Evolutionary conservation across 495 filamentous ascomycete genomes (phyloP), one percentile per base, ranked within the genome.

Genomic region (Xylaria castorea): DNA sequence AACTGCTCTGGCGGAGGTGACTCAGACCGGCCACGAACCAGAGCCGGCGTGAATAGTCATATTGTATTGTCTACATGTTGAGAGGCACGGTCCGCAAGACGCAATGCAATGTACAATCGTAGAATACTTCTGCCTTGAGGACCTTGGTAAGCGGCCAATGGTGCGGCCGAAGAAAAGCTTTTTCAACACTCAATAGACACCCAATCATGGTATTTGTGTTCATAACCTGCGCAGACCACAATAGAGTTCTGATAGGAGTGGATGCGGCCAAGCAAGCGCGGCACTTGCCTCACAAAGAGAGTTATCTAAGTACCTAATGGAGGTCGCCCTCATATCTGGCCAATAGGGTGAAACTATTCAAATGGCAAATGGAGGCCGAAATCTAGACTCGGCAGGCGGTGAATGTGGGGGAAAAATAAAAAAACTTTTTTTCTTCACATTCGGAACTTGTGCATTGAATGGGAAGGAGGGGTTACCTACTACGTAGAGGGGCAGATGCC

Each of bases 401-500:
- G 50, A 72, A 72, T 42, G 70, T 72, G 70, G 68, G 73, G 76
- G 75, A 70, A 30, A n/a, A 65, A 57, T 50, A 71, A 70, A 51
- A 53, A 67, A 68, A 34, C 55, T 36, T 61, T 73, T 73, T 73
- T 71, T 61, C 46, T 60, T 48, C 34, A 46, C 30, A 36, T 70
- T 62, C 53, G 25, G 22, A 34, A 74, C 68, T 68, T 71, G 74
- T 76, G 72, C 71, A 75, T 73, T 76, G 75, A 78, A 76, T 71
- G 71, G 77, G 74, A 78, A 79, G 74, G 77, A 76, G 76, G 77
- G 77, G 76, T 75, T 69, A n/a, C n/a, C n/a, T n/a, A 71, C 73
- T 69, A 42, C 38, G 38, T 42, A 72, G 78, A 76, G 74, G 78
- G 74, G 76, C 74, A 77, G 14, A 60, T 67, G 67, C 70, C 73